These are phyloP conservation scores for Pseudocercospora ulei DNA, from an alignment of 2,329 filamentous ascomycete genomes.

Conservation along the genomic window DNA sequence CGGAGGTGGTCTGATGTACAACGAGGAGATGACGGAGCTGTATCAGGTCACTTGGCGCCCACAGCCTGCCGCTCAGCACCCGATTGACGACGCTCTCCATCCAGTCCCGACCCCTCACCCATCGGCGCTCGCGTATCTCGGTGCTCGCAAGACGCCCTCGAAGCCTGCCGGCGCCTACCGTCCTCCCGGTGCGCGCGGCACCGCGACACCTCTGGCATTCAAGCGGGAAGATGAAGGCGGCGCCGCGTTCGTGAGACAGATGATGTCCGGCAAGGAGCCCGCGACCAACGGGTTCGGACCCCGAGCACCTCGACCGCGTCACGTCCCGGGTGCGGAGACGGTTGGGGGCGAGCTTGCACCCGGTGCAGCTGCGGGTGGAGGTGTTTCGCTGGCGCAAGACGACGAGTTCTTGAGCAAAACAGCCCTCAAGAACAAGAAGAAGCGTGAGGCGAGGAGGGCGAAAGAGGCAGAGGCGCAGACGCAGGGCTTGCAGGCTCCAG, in stretches of 20 bases:
- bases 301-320: conserved; percentile 55
- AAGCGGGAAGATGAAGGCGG: conserved; percentile 97
- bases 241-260: conserved; percentile 74
- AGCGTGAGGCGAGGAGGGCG: conserved; percentile 83
- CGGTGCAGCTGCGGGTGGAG: conserved; percentile 58
- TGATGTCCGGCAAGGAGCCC: conserved; percentile 45
- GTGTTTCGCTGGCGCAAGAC: conserved; percentile 54
- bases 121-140: conserved; percentile 72
- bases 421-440: conserved; percentile 96
- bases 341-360: conserved; percentile 49
- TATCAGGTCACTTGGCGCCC: conserved; percentile 85
- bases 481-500: conserved; percentile 38
- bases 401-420: conserved; percentile 72
- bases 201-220: conserved; percentile 82
- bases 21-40: conserved; percentile 86
- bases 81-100: conserved; percentile 60
- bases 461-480: conserved; percentile 64
- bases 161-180: conserved; percentile 97
- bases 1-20: conserved; percentile 80
- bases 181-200: conserved; percentile 83
- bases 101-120: conserved; percentile 67
- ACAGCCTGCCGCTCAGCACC: conserved; percentile 52
- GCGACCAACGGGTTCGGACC: conserved; percentile 65
- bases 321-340: conserved; percentile 78
- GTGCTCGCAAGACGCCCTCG: conserved; percentile 81